Evolutionary conservation across 257 asterid genomes (phyloP), one percentile per base, ranked within the genome.

Genomic region (Nicotiana undulata): DNA sequence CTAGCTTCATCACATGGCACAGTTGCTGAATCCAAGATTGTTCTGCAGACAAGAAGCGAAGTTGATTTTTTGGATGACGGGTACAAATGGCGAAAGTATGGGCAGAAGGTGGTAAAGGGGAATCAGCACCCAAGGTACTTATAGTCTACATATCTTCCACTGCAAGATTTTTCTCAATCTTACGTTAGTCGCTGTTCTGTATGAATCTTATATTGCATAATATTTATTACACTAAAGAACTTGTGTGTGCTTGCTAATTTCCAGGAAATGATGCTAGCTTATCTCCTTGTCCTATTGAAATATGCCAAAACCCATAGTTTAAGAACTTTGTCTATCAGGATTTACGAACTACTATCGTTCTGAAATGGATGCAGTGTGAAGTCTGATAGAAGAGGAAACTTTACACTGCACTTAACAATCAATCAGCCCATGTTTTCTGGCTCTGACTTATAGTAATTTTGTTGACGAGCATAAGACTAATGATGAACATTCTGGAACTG

Each of bases 61-160:
- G 99, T 95, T 85, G 98, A 95, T 86, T 90, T 93, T 46, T 83
- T 94, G 86, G 97, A 93, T 64, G 98, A 94, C 82, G 98, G 98
- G 31, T 94, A 84, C 83, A 95, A 91, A 88, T 95, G 98, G 98
- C 86, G 98, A 79, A 95, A 95, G 84, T 95, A 95, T 31, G 98
- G 98, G 79, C 98, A 95, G 83, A 95, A 95, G 85, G 94, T 92
- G 68, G 98, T 95, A 13, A 95, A 95, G 85, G 98, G 98, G 61
- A 93, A 92, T 86, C 92, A 90, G 81, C 88, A 93, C 80, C 99
- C 99, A 79, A 95, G 99, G 99, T 95, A 74, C 16, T 31, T 72
- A 22, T 70, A 22, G 37, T 44, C 77, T 70, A 22, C 34, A n/a
- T 68, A 37, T 68, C 32, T 20, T 44, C 22, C 58, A 22, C 34